Base-by-base conservation (phyloP, 2,329 filamentous ascomycete species). In the Biscogniauxia marginata region DNA sequence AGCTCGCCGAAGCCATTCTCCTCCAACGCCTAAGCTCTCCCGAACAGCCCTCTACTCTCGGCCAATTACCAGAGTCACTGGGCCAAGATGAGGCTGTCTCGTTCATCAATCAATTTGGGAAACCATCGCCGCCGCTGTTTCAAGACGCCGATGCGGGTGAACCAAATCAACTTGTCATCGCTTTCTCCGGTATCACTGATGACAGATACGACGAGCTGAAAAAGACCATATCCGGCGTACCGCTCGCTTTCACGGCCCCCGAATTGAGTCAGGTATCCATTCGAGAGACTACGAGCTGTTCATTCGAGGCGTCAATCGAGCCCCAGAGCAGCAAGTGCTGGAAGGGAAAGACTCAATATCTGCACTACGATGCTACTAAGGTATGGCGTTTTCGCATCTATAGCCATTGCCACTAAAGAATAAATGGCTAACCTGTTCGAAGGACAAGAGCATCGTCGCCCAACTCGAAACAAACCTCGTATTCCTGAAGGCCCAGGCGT, bases 21-120 rank as follows among this genome's bases (percentile, higher is more conserved):
- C 78, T 85, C 11, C 83, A 85, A 68, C 80, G 84, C 51, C 71
- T 85, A 56, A 76, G 76, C 18, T 73, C 75, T 54, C 70, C 74
- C 30, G 74, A 76, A 65, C 77, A 77, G 66, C 80, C 76, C 60
- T 77, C 78, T 62, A 77, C 75, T 62, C 75, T 75, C 65, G 77
- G 73, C 68, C 79, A 77, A 64, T 74, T 79, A 51, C 77, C 74
- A 39, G 69, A 73, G 23, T 71, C 69, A 30, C 61, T 75, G 57
- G 69, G 75, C 47, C 74, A 79, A 55, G 77, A 83, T 45, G 73
- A 73, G 39, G 79, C 82, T 7, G 71, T 90, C 43, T 74, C 77
- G 49, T 74, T 83, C 62, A 75, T 91, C 66, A 84, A 85, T 66
- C 74, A 74, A 50, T 89, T 84, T 70, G 86, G 85, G 59, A 83